A percentile compares a stretch with the other conserved stretches of the same genome.
phyloP scores from a whole-genome alignment of 2,329 filamentous ascomycete species.

The Xylaria sp. region DNA sequence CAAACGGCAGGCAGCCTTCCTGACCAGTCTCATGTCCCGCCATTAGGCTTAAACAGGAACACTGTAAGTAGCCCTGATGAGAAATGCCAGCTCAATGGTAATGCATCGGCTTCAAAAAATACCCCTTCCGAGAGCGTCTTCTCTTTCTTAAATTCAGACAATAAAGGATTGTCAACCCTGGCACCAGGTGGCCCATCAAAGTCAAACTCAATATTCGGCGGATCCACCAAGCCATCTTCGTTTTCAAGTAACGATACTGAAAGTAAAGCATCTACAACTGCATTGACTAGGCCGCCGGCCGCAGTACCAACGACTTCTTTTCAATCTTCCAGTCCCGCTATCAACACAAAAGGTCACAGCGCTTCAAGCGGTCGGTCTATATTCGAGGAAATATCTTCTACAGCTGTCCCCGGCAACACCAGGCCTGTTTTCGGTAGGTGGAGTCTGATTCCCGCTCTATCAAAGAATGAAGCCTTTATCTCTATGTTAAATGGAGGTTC shows the following conservation, averaged over 20 bases:
- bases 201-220: neutral
- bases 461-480: neutral
- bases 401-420: neutral
- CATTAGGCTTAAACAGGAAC: neutral
- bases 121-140: constrained; percentile 6
- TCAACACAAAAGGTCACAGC: constrained; percentile 4
- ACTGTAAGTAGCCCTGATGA: neutral
- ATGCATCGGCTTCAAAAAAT: neutral
- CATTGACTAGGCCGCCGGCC: neutral
- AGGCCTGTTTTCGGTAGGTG: constrained; percentile 26
- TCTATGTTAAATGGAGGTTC: neutral
- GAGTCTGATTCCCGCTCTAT: neutral
- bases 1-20: constrained; percentile 1
- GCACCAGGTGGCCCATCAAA: neutral
- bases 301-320: neutral
- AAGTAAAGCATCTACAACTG: neutral
- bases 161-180: neutral
- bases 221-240: constrained; percentile 22
- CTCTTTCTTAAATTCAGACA: constrained; percentile 13
- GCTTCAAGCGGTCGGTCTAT: neutral
- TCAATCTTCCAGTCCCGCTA: constrained; percentile 14
- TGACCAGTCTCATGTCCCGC: neutral
- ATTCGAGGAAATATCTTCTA: constrained; percentile 5
- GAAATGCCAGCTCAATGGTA: neutral
- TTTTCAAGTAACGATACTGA: neutral